Conservation (phyloP, 2,329 filamentous ascomycete genomes). For the Didymella arachidicola region DNA sequence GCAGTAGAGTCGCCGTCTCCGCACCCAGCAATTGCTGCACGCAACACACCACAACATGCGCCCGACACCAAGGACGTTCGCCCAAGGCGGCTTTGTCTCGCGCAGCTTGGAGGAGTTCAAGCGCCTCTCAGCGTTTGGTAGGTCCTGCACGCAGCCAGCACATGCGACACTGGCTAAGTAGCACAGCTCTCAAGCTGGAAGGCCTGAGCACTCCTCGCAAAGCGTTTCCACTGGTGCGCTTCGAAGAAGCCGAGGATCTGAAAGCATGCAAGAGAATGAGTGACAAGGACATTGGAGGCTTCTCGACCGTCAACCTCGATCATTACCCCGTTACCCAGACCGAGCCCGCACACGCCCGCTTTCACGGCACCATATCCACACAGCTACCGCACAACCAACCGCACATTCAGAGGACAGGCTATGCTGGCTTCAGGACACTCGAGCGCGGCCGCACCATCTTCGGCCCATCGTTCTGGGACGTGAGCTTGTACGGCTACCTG, state of each 20-base stretch:
- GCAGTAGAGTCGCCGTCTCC: slow-evolving; percentile 7
- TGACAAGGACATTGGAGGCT: slow-evolving; percentile 86
- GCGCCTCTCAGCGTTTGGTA: slow-evolving; percentile 64
- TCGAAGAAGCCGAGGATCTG: slow-evolving; percentile 59
- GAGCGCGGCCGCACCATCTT: slow-evolving; percentile 83
- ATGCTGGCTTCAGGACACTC: slow-evolving; percentile 86
- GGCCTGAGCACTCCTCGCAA: slow-evolving; percentile 70
- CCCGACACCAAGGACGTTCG: slow-evolving; percentile 46
- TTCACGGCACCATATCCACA: slow-evolving; percentile 88
- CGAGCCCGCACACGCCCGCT: slow-evolving; percentile 74
- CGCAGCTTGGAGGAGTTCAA: slow-evolving; percentile 67
- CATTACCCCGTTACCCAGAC: slow-evolving; percentile 60
- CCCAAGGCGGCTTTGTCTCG: slow-evolving; percentile 64
- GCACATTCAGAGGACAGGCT: slow-evolving; percentile 81
- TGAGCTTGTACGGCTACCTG: slow-evolving; percentile 87
- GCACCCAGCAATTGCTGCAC: slow-evolving; percentile 11
- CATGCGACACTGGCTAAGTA: slow-evolving; percentile 40
- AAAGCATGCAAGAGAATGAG: slow-evolving; percentile 76
- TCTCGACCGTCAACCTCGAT: slow-evolving; percentile 76
- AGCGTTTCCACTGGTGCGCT: slow-evolving; percentile 71
- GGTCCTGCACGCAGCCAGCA: slow-evolving; percentile 31
- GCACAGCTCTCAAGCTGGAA: slow-evolving; percentile 71
- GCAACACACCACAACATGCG: slow-evolving; percentile 41
- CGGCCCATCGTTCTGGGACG: slow-evolving; percentile 84
- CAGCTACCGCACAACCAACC: slow-evolving; percentile 77